Evolutionary conservation across 768 basidiomycete genomes (phyloP), one percentile per base, ranked within the genome.

Genomic region (Piloderma croceum): DNA sequence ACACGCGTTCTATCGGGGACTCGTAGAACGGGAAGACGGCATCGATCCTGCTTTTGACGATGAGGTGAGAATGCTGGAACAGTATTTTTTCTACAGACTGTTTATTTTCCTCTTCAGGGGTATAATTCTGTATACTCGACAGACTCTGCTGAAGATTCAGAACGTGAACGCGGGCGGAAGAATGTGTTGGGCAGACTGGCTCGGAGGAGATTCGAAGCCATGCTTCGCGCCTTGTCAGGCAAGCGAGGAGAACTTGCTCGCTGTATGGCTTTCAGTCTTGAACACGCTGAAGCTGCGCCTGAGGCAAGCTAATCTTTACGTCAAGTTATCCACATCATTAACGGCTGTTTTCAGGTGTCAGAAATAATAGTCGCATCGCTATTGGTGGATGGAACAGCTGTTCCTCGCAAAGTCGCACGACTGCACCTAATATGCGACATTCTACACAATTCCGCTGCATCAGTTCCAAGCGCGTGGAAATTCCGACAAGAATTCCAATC

Each of bases 341-440:
- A 15, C 9, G 24, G 18, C 24, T 21, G 24, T 39, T 21, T 29
- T 3, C 47, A 97, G 93, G 78, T 99, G 24, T 80, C 82, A 5
- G 91, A 97, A 49, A 78, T 94, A 50, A 89, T 99, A 50, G 78
- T 93, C 20, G 72, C 85, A 12, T 97, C 96, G 5, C 66, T 98
- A 7, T 71, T 88, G 19, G 81, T 98, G 15, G 90, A 91, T 48
- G 71, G 79, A n/a, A 99, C 96, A 1, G 81, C 96, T 1, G 90
- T 98, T n/a, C 96, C 96, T 40, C 82, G 93, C 51, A 99, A 99
- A 62, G 79, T 98, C 40, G 90, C 96, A 19, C 83, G 96, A 19
- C 74, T 99, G 20, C 84, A 97, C 65, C 74, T 99, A 43, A 90
- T 98, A 39, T 97, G 93, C 57, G 96, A 99, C 58, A 97, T 99